phyloP scores from a whole-genome alignment of 1,139 yeast genomes.

The Wickerhamomyces sp. region DNA sequence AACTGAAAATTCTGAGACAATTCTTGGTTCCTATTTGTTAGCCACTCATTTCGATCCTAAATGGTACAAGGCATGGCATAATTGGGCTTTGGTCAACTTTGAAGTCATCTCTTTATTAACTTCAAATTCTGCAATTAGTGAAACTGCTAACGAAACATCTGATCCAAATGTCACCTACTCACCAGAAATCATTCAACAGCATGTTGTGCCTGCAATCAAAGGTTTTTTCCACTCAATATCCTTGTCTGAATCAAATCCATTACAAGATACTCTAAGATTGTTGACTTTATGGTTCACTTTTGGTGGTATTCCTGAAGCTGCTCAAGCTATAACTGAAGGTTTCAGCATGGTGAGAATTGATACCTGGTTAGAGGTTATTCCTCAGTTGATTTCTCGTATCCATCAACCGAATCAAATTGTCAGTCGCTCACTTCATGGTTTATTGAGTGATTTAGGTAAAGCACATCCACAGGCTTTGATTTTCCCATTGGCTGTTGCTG shows the following conservation, averaged over 20 bases:
- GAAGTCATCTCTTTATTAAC: constrained; percentile 78
- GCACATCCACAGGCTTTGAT: constrained; percentile 97
- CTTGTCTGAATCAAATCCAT: constrained; percentile 75
- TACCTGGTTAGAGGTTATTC: constrained; percentile 92
- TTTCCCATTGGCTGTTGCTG: constrained; percentile 93
- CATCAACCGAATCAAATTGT: constrained; percentile 92
- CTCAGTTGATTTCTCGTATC: constrained; percentile 92
- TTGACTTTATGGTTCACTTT: constrained; percentile 93
- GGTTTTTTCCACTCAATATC: constrained; percentile 96
- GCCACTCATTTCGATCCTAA: constrained; percentile 91
- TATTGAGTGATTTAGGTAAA: constrained; percentile 83
- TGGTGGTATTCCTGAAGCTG: constrained; percentile 91
- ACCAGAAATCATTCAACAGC: constrained; percentile 67
- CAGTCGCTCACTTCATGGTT: constrained; percentile 70
- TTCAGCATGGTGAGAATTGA: constrained; percentile 85
- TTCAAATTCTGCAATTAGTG: constrained; percentile 32
- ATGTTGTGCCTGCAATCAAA: constrained; percentile 89
- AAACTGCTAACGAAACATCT: constrained; percentile 26
- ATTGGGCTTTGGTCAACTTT: constrained; percentile 97
- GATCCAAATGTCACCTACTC: constrained; percentile 30
- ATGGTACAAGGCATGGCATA: constrained; percentile 99
- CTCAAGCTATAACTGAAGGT: constrained; percentile 88
- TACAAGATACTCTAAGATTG: constrained; percentile 88
- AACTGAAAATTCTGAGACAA: constrained; percentile 58
- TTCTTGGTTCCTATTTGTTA: constrained; percentile 83